Conservation (phyloP, 805 yeast genomes). For the Kuraishia cidri region DNA sequence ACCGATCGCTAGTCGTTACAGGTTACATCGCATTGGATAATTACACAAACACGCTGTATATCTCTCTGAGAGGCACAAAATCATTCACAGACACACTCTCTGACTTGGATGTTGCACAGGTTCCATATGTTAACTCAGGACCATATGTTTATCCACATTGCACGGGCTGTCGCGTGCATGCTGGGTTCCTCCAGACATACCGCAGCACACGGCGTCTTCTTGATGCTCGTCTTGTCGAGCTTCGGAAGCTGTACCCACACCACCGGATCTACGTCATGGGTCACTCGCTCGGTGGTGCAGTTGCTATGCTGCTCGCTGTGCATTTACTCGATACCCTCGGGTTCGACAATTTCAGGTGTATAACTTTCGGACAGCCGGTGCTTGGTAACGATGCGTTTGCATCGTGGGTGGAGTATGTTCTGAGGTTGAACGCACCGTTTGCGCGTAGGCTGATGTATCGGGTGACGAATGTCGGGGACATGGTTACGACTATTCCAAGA, state of each 20-base stretch:
- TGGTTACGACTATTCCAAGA: slow-evolving; percentile 12
- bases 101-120: slow-evolving; percentile 28
- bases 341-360: slow-evolving; percentile 16
- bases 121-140: slow-evolving; percentile 16
- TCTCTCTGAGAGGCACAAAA: slow-evolving; percentile 33
- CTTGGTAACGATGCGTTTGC: slow-evolving; percentile 29
- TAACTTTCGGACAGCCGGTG: slow-evolving; percentile 36
- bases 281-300: slow-evolving; percentile 30
- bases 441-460: slow-evolving; percentile 11
- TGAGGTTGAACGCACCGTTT: slow-evolving; percentile 1
- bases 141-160: slow-evolving; percentile 12
- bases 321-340: slow-evolving; percentile 25
- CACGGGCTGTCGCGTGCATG: slow-evolving; percentile 26
- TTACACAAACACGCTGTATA: slow-evolving; percentile 9
- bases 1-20: slow-evolving; percentile 7
- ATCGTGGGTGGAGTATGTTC: slow-evolving; percentile 20
- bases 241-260: slow-evolving; percentile 12
- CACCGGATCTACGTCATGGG: slow-evolving; percentile 7
- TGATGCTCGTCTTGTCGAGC: slow-evolving; percentile 12
- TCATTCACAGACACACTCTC: slow-evolving; percentile 28
- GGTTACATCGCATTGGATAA: slow-evolving; percentile 9
- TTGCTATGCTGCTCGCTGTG: slow-evolving; percentile 25
- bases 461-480: slow-evolving; percentile 19
- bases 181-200: slow-evolving; percentile 24
- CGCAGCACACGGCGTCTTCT: slow-evolving; percentile 18